Percentiles rank a stretch among this genome's conserved stretches.
Evolutionary conservation across 2,329 filamentous ascomycete species (phyloP).

Genomic region (Fusarium nodosum): DNA sequence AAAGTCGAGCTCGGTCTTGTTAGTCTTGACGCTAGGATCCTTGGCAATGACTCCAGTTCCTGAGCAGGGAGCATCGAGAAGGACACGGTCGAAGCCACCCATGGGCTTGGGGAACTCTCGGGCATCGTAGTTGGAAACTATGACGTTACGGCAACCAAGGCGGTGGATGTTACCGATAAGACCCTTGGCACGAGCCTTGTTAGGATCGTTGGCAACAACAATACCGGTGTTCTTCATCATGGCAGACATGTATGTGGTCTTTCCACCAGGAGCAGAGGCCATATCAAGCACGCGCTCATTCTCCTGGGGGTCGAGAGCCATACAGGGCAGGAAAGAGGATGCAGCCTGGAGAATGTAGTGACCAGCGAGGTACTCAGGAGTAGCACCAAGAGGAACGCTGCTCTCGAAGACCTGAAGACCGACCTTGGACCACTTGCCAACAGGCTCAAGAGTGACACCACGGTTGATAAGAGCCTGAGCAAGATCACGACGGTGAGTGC

Average conservation of each 20-base stretch:
- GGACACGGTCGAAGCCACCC: constrained; percentile 93
- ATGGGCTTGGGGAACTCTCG: constrained; percentile 94
- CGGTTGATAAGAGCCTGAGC: constrained; percentile 96
- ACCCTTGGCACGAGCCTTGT: constrained; percentile 93
- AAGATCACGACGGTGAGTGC: constrained; percentile 80
- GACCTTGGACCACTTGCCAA: constrained; percentile 99
- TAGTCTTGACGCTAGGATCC: constrained; percentile 96
- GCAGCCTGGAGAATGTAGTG: constrained; percentile 99
- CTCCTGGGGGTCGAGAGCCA: constrained; percentile 95
- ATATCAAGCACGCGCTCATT: constrained; percentile 92
- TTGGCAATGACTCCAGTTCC: constrained; percentile 98
- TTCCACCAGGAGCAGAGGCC: constrained; percentile 95
- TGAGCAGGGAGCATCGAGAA: constrained; percentile 95
- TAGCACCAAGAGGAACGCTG: constrained; percentile 86
- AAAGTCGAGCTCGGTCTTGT: constrained; percentile 97
- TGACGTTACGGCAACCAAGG: constrained; percentile 90
- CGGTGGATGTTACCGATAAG: constrained; percentile 98
- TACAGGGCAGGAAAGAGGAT: constrained; percentile 95
- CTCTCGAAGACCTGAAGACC: constrained; percentile 97
- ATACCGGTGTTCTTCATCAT: constrained; percentile 96
- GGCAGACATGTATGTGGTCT: constrained; percentile 95
- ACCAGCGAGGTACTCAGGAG: constrained; percentile 95
- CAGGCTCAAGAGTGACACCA: constrained; percentile 94
- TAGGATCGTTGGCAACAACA: constrained; percentile 96
- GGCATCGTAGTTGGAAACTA: constrained; percentile 96